Evolutionary conservation across 768 basidiomycete species (phyloP).

Genomic region (Hericium rajendrae): DNA sequence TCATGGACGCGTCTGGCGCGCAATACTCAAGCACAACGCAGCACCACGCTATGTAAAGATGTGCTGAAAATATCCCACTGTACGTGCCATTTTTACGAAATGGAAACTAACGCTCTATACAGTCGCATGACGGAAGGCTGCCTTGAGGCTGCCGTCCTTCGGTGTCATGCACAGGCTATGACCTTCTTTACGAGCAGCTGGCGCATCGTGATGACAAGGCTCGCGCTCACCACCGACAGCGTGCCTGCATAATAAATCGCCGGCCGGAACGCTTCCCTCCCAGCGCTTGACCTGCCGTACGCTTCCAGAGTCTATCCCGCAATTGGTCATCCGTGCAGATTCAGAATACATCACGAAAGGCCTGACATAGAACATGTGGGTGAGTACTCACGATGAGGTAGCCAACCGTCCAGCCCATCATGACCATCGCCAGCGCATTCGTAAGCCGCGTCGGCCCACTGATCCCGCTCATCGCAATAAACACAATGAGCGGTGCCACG

Average conservation of each 20-base stretch:
- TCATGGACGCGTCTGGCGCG: too few relatives aligned
- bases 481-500: slow-evolving; percentile 16
- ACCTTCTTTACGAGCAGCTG: neutral
- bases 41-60: too few relatives aligned
- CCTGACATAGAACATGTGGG: neutral
- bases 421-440: slow-evolving; percentile 23
- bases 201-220: slow-evolving; percentile 11
- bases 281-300: slow-evolving; percentile 16
- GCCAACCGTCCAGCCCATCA: slow-evolving; percentile 21
- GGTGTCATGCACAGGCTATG: neutral
- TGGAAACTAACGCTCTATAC: too few relatives aligned
- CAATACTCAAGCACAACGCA: too few relatives aligned
- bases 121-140: too few relatives aligned
- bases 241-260: slow-evolving; percentile 23
- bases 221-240: slow-evolving; percentile 18
- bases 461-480: slow-evolving; percentile 16
- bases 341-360: neutral
- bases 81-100: too few relatives aligned
- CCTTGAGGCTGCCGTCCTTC: too few relatives aligned
- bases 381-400: slow-evolving; percentile 15
- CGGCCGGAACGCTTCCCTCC: slow-evolving; percentile 19
- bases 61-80: too few relatives aligned
- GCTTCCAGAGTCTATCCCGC: slow-evolving; percentile 21
- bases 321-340: slow-evolving; percentile 19
- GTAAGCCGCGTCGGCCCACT: slow-evolving; percentile 16